A percentile compares a stretch with the other conserved stretches of the same genome.
Conservation (phyloP, 2,329 filamentous ascomycete species). For the Drechslera avenae region DNA sequence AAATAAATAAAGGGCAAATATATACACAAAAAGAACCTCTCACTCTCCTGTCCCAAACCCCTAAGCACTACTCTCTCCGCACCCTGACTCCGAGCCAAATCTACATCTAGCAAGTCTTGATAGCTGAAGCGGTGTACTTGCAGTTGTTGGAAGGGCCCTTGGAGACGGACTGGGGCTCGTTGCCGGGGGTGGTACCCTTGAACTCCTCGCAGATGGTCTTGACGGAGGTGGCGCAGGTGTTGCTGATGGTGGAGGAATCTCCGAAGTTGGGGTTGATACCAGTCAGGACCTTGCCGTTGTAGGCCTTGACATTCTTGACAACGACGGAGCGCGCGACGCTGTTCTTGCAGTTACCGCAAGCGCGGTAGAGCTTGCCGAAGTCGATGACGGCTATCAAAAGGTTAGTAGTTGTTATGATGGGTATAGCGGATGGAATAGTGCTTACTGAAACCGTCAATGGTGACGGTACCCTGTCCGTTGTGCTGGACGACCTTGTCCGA, state of each 20-base stretch:
- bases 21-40: constrained; percentile 16
- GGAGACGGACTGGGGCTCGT: constrained; percentile 36
- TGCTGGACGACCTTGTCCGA: constrained; percentile 53
- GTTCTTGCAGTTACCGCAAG: constrained; percentile 58
- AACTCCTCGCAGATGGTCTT: constrained; percentile 46
- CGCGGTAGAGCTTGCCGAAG: constrained; percentile 54
- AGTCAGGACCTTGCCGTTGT: constrained; percentile 51
- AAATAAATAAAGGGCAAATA: constrained; percentile 11
- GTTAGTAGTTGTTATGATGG: constrained; percentile 43
- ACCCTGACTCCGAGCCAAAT: not conserved
- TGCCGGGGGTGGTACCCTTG: constrained; percentile 37
- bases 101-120: constrained; percentile 37
- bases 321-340: constrained; percentile 51
- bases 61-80: no score
- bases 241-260: constrained; percentile 53
- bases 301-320: constrained; percentile 53
- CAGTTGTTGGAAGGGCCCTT: constrained; percentile 38
- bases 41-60: no score
- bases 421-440: constrained; percentile 37
- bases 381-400: constrained; percentile 30
- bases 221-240: constrained; percentile 35
- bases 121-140: constrained; percentile 40
- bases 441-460: constrained; percentile 44
- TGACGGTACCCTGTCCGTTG: constrained; percentile 50
- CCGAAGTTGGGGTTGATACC: constrained; percentile 61